A percentile compares a stretch with the other conserved stretches of the same genome.
Conservation (phyloP, 129 eudicot genomes). For the Lonicera japonica region DNA sequence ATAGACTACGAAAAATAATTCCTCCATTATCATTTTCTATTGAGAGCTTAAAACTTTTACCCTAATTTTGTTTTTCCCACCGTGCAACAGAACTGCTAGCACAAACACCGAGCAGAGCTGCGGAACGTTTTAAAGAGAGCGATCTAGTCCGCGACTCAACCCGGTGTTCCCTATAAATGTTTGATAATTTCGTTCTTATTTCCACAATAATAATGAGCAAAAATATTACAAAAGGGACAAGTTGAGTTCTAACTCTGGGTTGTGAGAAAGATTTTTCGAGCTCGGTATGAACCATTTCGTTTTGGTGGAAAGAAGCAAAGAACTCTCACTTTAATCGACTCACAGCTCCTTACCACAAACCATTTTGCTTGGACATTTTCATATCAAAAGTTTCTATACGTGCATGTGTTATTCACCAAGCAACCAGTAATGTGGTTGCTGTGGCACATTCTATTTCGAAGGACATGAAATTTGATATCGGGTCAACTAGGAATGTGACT, state of each 20-base stretch:
- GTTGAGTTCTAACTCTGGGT: too few species aligned
- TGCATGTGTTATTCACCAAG: conserved; percentile 81
- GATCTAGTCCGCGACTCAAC: too few species aligned
- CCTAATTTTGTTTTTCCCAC: too few species aligned
- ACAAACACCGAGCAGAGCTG: too few species aligned
- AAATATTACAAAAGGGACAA: conserved; percentile 24
- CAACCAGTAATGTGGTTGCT: conserved; percentile 82
- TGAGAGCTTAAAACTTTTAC: too few species aligned
- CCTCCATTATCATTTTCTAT: too few species aligned
- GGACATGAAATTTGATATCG: conserved; percentile 77
- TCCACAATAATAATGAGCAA: conserved; percentile 13
- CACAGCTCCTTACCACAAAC: conserved; percentile 86
- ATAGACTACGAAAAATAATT: too few species aligned
- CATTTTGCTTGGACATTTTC: conserved; percentile 83
- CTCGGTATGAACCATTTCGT: neutral
- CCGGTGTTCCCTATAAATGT: too few species aligned
- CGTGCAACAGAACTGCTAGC: too few species aligned
- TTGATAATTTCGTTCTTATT: too few species aligned
- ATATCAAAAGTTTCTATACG: conserved; percentile 83
- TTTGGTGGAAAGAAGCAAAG: conserved; percentile 41
- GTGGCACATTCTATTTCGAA: conserved; percentile 90
- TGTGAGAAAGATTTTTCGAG: too few species aligned
- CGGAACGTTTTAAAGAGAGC: too few species aligned
- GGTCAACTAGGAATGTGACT: conserved; percentile 53
- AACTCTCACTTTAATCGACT: conserved; percentile 75